Evolutionary conservation across 441 rosid species (phyloP).

Genomic region (Corymbia calophylla): DNA sequence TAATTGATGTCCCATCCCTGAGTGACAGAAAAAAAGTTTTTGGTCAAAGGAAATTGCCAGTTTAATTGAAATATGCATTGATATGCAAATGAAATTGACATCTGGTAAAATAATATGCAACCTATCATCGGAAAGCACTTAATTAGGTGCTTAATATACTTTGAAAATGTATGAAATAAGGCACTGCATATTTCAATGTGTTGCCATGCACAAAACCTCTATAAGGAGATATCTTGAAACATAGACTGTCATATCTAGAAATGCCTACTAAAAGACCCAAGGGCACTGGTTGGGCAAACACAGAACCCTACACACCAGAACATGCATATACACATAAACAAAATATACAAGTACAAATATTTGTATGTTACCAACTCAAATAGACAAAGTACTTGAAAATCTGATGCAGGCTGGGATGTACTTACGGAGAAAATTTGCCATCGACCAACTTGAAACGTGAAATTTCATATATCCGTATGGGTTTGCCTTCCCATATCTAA

Average conservation of each 20-base stretch:
- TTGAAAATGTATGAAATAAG: neutral
- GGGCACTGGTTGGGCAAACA: neutral
- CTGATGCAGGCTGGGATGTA: neutral
- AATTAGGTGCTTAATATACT: neutral
- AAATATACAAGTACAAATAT: neutral
- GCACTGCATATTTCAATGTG: neutral
- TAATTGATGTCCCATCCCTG: constrained; percentile 4
- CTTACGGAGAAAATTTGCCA: constrained; percentile 99
- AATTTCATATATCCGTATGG: constrained; percentile 82
- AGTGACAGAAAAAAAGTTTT: neutral
- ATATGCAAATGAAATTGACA: neutral
- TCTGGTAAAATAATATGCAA: neutral
- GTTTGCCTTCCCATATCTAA: constrained; percentile 98
- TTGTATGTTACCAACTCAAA: neutral
- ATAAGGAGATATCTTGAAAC: neutral
- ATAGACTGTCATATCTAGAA: neutral
- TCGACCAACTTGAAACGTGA: constrained; percentile 92
- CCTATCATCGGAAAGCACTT: neutral
- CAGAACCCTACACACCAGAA: neutral
- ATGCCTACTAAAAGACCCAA: neutral
- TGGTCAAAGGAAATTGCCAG: neutral
- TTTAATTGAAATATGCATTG: neutral
- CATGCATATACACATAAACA: neutral
- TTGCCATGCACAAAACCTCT: neutral
- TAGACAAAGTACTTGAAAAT: neutral